A percentile compares a stretch with the other conserved stretches of the same genome.
Evolutionary conservation across 139 green algal genomes (phyloP).

Genomic region (Micractinium conductrix): DNA sequence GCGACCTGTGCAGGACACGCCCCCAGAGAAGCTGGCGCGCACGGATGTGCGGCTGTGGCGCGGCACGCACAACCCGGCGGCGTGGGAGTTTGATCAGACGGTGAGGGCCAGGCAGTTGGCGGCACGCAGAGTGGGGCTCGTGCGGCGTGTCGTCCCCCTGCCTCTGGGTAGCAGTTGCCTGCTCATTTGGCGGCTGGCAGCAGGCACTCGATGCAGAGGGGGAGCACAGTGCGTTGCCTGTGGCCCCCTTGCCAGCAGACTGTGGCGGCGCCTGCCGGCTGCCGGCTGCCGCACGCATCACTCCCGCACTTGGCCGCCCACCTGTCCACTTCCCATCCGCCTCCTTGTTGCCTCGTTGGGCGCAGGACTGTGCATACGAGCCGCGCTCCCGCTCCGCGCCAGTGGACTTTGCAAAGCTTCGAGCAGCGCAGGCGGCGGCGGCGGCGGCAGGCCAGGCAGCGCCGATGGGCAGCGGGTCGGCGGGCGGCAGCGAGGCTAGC

Average conservation of each 20-base stretch:
- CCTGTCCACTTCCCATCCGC: not conserved
- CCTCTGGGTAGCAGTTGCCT: too few relatives aligned
- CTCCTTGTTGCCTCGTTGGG: not conserved
- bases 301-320: not conserved
- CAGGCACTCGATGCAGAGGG: too few relatives aligned
- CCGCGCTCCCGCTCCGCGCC: slow-evolving; percentile 7
- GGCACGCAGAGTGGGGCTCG: too few relatives aligned
- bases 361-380: slow-evolving; percentile 8
- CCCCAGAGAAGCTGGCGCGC: not conserved
- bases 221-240: too few relatives aligned
- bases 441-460: not conserved
- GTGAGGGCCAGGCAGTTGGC: not conserved
- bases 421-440: not conserved
- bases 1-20: not conserved
- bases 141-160: too few relatives aligned
- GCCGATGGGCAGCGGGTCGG: not conserved
- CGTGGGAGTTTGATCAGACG: slow-evolving; percentile 17
- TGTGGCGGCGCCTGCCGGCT: too few relatives aligned
- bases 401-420: not conserved
- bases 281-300: too few relatives aligned
- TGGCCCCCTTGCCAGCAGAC: too few relatives aligned
- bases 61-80: not conserved
- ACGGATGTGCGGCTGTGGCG: slow-evolving; percentile 20
- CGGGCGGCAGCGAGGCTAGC: not conserved
- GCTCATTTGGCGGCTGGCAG: too few relatives aligned